These are phyloP conservation scores for Saccharum officinarum DNA, from an alignment of 176 grass and related monocot species.

Conservation along the genomic window DNA sequence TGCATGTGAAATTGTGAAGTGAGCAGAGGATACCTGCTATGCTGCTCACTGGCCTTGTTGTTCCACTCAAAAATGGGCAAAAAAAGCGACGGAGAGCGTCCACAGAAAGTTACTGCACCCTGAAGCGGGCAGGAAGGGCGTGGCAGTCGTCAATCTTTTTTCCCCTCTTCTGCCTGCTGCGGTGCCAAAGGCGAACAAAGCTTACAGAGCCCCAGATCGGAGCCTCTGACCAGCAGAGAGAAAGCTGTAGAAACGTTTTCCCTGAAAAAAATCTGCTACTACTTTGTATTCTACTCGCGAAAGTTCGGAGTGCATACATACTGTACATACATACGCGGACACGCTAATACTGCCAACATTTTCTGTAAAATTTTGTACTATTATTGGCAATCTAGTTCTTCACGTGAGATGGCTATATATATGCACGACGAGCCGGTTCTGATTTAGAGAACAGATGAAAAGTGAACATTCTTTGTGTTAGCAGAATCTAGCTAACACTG, in stretches of 20 bases:
- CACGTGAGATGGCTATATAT: no score
- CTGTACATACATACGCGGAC: no score
- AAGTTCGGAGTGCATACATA: background rate
- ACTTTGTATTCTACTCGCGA: background rate
- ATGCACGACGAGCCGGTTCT: background rate
- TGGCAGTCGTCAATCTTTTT: slow-evolving; percentile 24
- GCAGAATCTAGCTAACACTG: slow-evolving; percentile 9
- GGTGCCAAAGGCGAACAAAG: slow-evolving; percentile 47
- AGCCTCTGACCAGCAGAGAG: slow-evolving; percentile 31
- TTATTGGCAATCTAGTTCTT: no score
- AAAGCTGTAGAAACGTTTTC: slow-evolving; percentile 38
- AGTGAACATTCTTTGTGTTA: background rate
- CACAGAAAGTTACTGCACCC: slow-evolving; percentile 34
- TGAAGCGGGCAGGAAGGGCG: slow-evolving; percentile 8
- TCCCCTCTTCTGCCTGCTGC: slow-evolving; percentile 30
- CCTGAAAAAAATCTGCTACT: background rate
- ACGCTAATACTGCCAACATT: no score
- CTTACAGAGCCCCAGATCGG: slow-evolving; percentile 26
- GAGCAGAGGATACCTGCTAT: background rate
- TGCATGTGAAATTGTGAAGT: background rate
- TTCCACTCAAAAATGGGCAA: slow-evolving; percentile 34
- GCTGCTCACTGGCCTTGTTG: background rate
- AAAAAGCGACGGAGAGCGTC: slow-evolving; percentile 7
- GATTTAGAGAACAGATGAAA: background rate
- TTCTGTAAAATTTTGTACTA: no score